phyloP scores from a whole-genome alignment of 1,284 basidiomycete genomes.

The Microbotryum scabiosae region DNA sequence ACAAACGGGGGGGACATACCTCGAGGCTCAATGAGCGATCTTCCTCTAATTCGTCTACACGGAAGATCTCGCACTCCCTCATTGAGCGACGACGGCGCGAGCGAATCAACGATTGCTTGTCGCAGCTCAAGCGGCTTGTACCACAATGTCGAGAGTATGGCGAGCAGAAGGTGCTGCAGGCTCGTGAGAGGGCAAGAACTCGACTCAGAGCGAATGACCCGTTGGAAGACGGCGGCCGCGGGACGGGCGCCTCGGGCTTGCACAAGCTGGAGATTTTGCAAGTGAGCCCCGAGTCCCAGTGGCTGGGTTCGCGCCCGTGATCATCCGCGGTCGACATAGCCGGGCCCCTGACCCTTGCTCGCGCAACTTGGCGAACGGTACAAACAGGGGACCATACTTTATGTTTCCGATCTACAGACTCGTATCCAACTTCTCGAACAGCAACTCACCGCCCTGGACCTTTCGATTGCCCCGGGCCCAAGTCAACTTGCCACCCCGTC shows the following conservation, averaged over 20 bases:
- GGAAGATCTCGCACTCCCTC: conserved; percentile 70
- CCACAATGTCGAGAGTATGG: conserved; percentile 40
- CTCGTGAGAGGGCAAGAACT: conserved; percentile 36
- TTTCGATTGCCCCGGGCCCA: no score
- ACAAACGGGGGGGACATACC: neutral
- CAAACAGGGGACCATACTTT: conserved; percentile 25
- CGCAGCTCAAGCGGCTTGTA: conserved; percentile 56
- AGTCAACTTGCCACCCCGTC: no score
- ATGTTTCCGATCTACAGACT: conserved; percentile 19
- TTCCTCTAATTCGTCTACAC: conserved; percentile 56
- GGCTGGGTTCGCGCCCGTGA: no score
- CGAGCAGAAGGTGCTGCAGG: conserved; percentile 36
- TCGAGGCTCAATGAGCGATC: neutral
- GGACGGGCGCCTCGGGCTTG: conserved; percentile 56
- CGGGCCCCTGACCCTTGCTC: no score
- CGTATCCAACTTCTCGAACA: conserved; percentile 1
- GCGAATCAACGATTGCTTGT: conserved; percentile 71
- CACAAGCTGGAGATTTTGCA: conserved; percentile 66
- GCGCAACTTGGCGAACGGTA: neutral
- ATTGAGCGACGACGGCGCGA: conserved; percentile 73
- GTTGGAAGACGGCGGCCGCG: conserved; percentile 23
- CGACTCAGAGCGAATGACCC: conserved; percentile 21
- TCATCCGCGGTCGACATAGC: no score
- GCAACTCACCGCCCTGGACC: neutral
- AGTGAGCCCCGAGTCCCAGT: conserved; percentile 8